phyloP scores from a whole-genome alignment of 495 filamentous ascomycete species.

The Trichocladium uniseriatum region DNA sequence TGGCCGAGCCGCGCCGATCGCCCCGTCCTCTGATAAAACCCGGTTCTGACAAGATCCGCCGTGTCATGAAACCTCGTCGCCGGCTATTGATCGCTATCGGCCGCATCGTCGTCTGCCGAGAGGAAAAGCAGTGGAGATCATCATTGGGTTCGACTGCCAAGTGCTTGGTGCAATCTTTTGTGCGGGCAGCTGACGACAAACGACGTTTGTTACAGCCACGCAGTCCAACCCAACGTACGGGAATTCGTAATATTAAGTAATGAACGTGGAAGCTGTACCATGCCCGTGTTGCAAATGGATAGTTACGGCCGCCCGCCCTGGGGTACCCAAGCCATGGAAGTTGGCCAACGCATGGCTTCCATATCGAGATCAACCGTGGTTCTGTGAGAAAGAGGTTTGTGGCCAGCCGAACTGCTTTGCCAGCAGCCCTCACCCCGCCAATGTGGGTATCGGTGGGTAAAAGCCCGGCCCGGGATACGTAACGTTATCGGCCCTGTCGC shows the following conservation, averaged over 20 bases:
- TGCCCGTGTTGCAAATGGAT: too few species aligned
- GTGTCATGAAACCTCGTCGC: slow-evolving; percentile 10
- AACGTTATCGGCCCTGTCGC: neutral
- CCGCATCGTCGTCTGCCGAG: neutral
- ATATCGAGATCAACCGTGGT: too few species aligned
- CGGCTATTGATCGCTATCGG: neutral
- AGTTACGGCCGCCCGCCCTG: too few species aligned
- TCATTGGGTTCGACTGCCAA: slow-evolving; percentile 14
- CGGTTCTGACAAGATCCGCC: slow-evolving; percentile 14
- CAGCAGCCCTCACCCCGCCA: neutral
- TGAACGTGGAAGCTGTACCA: too few species aligned
- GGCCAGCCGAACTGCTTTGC: too few species aligned
- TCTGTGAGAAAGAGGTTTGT: too few species aligned
- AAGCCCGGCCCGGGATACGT: neutral
- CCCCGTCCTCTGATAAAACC: neutral
- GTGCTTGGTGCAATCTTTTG: slow-evolving; percentile 1
- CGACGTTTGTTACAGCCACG: neutral
- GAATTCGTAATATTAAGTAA: too few species aligned
- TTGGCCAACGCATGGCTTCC: too few species aligned
- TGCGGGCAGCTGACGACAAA: neutral
- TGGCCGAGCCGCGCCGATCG: slow-evolving; percentile 14
- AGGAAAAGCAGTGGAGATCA: slow-evolving; percentile 6
- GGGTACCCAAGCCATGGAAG: too few species aligned
- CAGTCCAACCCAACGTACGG: too few species aligned
- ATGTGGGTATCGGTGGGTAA: neutral